A percentile compares a stretch with the other conserved stretches of the same genome.
These are phyloP conservation scores for barley (Hordeum vulgare) DNA, from an alignment of 176 grass and related monocot species.

Conservation along the genomic window DNA sequence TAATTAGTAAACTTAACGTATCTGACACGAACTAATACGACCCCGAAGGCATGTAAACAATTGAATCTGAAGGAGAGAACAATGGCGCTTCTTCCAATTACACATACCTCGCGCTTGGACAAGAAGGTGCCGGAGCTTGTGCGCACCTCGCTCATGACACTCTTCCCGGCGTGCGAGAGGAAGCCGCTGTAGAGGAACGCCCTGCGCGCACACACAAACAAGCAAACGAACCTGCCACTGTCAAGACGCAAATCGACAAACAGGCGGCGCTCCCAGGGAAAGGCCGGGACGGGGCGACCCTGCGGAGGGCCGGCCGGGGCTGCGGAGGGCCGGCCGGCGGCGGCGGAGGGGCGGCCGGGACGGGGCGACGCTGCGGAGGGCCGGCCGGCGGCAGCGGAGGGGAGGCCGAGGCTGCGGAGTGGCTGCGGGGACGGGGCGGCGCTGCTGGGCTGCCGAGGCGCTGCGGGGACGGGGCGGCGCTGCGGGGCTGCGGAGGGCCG, in stretches of 20 bases:
- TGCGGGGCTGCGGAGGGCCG: no score
- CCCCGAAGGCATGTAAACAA: background rate
- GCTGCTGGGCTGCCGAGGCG: no score
- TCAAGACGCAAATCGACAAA: background rate
- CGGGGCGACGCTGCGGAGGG: no score
- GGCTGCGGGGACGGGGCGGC: no score
- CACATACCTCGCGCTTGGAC: conserved; percentile 49
- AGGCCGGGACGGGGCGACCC: accelerated
- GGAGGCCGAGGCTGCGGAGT: no score
- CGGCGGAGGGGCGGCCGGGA: no score
- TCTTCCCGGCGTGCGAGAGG: conserved; percentile 50
- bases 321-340: no score
- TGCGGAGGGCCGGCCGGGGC: no score
- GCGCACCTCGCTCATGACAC: conserved; percentile 48
- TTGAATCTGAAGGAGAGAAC: background rate
- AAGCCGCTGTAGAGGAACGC: conserved; percentile 63
- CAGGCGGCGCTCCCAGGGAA: background rate
- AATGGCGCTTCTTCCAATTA: background rate
- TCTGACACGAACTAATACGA: background rate
- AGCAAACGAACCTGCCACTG: background rate
- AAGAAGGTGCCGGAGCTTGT: conserved; percentile 79
- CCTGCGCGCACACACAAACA: conserved; percentile 18
- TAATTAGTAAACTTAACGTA: background rate
- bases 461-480: no score
- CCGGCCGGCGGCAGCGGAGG: no score